Conservation (phyloP, 345 rosid genomes). For the Cochlearia excelsa region DNA sequence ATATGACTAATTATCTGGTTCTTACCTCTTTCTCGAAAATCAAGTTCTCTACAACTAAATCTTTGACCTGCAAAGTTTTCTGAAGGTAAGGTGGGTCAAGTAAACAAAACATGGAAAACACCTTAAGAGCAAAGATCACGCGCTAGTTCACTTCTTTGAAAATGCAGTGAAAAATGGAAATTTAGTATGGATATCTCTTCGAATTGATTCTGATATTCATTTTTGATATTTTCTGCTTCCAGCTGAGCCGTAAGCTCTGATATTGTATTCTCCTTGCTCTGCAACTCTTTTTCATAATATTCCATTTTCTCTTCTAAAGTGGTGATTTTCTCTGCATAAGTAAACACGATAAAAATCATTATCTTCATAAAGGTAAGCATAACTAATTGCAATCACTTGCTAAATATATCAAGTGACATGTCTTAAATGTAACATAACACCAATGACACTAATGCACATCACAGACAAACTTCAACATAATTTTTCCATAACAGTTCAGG, state of each 20-base stretch:
- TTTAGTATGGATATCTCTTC: constrained; percentile 64
- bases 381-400: constrained; percentile 2
- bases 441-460: constrained; percentile 2
- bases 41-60: constrained; percentile 56
- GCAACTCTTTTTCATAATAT: constrained; percentile 46
- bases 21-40: constrained; percentile 67
- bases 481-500: constrained; percentile 1
- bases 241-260: constrained; percentile 54
- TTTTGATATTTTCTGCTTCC: constrained; percentile 48
- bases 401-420: constrained; percentile 2
- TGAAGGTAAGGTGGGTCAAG: constrained; percentile 72
- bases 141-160: constrained; percentile 5
- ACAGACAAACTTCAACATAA: constrained; percentile 10
- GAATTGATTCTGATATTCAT: constrained; percentile 42
- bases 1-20: constrained; percentile 13
- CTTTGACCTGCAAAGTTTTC: constrained; percentile 58
- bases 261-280: constrained; percentile 50
- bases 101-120: constrained; percentile 30
- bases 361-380: constrained; percentile 5
- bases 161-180: constrained; percentile 16
- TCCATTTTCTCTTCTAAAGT: constrained; percentile 51
- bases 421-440: constrained; percentile 1
- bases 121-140: constrained; percentile 22
- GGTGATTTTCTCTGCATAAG: constrained; percentile 53
- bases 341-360: constrained; percentile 16